Percentiles rank a stretch among this genome's conserved stretches.
These are phyloP conservation scores for Hyaloscypha variabilis DNA, from an alignment of 495 filamentous ascomycete genomes.

Conservation along the genomic window DNA sequence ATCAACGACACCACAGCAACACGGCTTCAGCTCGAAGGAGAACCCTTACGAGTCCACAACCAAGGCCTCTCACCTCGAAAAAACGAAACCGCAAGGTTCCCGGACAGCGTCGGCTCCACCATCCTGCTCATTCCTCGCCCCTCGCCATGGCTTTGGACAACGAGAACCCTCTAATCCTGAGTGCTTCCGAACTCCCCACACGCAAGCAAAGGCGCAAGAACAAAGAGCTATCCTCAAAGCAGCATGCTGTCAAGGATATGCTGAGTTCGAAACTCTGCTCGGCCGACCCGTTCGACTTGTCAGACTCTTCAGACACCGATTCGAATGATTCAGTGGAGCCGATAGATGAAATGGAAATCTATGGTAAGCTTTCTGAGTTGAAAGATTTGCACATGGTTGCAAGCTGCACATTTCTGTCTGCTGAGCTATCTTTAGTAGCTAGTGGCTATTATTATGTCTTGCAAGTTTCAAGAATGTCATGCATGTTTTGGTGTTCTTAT, in stretches of 20 bases:
- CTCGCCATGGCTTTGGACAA: conserved; percentile 61
- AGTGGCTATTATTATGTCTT: conserved; percentile 1
- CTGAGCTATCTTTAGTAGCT: conserved; percentile 14
- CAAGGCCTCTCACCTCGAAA: too few species aligned
- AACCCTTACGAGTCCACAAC: too few species aligned
- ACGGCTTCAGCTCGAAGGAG: too few species aligned
- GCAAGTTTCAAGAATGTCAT: conserved; percentile 22
- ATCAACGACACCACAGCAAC: too few species aligned
- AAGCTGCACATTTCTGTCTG: not conserved
- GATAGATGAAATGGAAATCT: conserved; percentile 96
- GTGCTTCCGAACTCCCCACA: conserved; percentile 87
- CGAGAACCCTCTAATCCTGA: conserved; percentile 92
- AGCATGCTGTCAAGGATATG: conserved; percentile 18
- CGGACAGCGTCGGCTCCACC: not conserved
- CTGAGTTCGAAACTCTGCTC: conserved; percentile 24
- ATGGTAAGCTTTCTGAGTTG: conserved; percentile 55
- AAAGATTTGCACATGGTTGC: not conserved
- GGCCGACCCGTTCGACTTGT: conserved; percentile 29
- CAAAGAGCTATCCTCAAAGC: conserved; percentile 29
- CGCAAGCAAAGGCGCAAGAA: conserved; percentile 47
- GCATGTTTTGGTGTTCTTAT: not conserved
- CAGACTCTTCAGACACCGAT: conserved; percentile 37
- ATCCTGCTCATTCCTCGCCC: not conserved
- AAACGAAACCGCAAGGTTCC: too few species aligned
- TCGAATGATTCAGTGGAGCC: conserved; percentile 73